Conservation (phyloP, 768 basidiomycete genomes). For the Trametes cingulata region DNA sequence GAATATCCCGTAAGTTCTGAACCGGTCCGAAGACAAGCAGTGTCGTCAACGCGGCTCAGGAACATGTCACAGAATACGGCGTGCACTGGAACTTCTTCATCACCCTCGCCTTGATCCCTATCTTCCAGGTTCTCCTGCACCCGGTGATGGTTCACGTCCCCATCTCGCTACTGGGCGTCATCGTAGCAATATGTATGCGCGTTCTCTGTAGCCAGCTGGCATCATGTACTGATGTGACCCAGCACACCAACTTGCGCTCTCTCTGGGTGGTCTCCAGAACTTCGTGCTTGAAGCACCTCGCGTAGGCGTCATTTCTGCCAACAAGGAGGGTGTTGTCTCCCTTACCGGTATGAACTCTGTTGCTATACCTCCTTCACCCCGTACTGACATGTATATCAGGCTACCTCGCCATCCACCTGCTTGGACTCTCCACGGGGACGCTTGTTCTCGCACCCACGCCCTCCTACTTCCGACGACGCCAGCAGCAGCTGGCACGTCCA, state of each 20-base stretch:
- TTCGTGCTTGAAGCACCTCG: constrained; percentile 72
- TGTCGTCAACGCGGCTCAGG: constrained; percentile 44
- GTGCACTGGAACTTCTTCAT: constrained; percentile 99
- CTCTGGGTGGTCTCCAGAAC: constrained; percentile 51
- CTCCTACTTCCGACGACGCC: constrained; percentile 63
- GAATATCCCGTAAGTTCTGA: constrained; percentile 87
- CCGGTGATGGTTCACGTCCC: constrained; percentile 61
- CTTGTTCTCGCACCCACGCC: constrained; percentile 79
- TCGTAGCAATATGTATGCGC: constrained; percentile 57
- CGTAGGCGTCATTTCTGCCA: constrained; percentile 63
- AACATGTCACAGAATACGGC: constrained; percentile 96
- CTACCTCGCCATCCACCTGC: constrained; percentile 86
- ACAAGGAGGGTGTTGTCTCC: constrained; percentile 92
- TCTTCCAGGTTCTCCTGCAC: constrained; percentile 68
- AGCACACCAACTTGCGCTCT: constrained; percentile 77
- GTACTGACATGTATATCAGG: constrained; percentile 43
- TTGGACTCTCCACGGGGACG: constrained; percentile 83
- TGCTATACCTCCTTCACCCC: neutral
- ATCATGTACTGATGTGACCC: neutral
- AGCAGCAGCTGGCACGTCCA: constrained; percentile 32
- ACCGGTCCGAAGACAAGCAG: neutral
- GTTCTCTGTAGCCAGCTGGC: neutral
- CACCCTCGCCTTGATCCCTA: constrained; percentile 79
- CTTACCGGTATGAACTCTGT: constrained; percentile 53
- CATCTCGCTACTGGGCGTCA: constrained; percentile 60